These are phyloP conservation scores for Trichoderma gracile DNA, from an alignment of 2,329 filamentous ascomycete species.

Conservation along the genomic window DNA sequence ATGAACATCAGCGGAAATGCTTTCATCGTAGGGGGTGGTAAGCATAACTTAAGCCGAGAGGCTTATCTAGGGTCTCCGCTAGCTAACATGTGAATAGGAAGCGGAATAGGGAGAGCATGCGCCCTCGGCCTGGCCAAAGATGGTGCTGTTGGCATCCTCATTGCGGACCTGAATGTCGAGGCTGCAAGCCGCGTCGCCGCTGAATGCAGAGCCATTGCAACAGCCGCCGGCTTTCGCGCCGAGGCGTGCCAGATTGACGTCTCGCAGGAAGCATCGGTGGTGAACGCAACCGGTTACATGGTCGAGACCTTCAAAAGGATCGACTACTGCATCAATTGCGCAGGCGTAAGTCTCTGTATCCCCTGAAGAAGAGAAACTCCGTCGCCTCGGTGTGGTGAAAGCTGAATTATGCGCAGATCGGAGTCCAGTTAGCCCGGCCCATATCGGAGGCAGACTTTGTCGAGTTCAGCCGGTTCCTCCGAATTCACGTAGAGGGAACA, in stretches of 20 bases:
- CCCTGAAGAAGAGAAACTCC: background rate
- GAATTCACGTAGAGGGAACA: conserved; percentile 26
- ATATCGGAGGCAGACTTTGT: conserved; percentile 25
- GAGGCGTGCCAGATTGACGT: conserved; percentile 25
- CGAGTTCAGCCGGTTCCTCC: conserved; percentile 26
- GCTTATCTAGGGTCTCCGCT: too few species aligned
- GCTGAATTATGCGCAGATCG: conserved; percentile 4
- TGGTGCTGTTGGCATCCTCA: conserved; percentile 24
- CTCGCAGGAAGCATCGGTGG: conserved; percentile 26
- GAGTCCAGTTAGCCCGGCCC: conserved; percentile 8
- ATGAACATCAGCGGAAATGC: conserved; percentile 18
- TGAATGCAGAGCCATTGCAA: conserved; percentile 25
- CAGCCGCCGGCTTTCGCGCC: conserved; percentile 14
- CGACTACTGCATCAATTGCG: conserved; percentile 30
- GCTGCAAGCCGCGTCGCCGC: conserved; percentile 17
- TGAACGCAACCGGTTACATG: conserved; percentile 14
- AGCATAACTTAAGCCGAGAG: background rate
- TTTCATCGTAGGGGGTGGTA: conserved; percentile 13
- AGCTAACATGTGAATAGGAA: conserved; percentile 28
- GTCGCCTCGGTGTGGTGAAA: background rate
- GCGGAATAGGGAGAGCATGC: conserved; percentile 24
- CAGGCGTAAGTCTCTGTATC: conserved; percentile 13
- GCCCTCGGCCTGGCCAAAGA: conserved; percentile 27
- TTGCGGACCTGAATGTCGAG: conserved; percentile 27
- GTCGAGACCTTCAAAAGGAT: conserved; percentile 26